Evolutionary conservation across 495 filamentous ascomycete genomes (phyloP).

Genomic region (Echria macrotheca): DNA sequence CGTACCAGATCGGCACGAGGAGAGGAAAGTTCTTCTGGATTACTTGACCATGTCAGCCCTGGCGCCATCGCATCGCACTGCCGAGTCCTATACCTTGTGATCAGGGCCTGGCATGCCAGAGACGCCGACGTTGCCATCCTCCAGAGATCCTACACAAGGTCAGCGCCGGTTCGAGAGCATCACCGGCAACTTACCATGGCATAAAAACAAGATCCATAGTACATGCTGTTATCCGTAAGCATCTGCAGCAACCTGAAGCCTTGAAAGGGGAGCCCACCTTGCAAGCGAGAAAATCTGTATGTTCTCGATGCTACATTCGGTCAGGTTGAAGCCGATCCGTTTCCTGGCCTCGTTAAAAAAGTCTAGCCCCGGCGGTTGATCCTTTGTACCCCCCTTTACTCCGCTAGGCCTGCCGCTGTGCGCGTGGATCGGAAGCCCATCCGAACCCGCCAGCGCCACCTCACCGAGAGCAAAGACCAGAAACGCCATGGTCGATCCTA

Average conservation of each 20-base stretch:
- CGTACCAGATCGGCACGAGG: constrained; percentile 46
- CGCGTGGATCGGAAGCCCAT: constrained; percentile 38
- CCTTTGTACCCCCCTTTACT: constrained; percentile 43
- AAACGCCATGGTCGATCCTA: constrained; percentile 46
- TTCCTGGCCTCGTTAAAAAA: constrained; percentile 57
- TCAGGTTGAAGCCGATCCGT: constrained; percentile 51
- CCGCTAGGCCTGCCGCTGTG: constrained; percentile 46
- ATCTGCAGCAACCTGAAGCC: no score
- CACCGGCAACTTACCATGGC: constrained; percentile 43
- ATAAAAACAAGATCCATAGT: constrained; percentile 46
- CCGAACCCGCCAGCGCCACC: constrained; percentile 44
- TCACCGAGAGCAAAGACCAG: constrained; percentile 54
- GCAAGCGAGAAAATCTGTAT: constrained; percentile 51
- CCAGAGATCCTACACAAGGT: constrained; percentile 50
- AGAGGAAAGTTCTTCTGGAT: constrained; percentile 43
- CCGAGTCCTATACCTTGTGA: constrained; percentile 38
- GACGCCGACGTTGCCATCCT: constrained; percentile 49
- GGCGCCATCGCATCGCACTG: not conserved
- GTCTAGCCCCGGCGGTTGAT: constrained; percentile 49
- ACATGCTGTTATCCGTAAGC: no score
- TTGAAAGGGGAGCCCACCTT: no score
- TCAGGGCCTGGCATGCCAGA: constrained; percentile 46
- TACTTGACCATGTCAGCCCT: constrained; percentile 27
- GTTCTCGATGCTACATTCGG: constrained; percentile 51
- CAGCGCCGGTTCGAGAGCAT: constrained; percentile 13